Conservation (phyloP, 176 grass and related monocot genomes). For the Musa schizocarpa region DNA sequence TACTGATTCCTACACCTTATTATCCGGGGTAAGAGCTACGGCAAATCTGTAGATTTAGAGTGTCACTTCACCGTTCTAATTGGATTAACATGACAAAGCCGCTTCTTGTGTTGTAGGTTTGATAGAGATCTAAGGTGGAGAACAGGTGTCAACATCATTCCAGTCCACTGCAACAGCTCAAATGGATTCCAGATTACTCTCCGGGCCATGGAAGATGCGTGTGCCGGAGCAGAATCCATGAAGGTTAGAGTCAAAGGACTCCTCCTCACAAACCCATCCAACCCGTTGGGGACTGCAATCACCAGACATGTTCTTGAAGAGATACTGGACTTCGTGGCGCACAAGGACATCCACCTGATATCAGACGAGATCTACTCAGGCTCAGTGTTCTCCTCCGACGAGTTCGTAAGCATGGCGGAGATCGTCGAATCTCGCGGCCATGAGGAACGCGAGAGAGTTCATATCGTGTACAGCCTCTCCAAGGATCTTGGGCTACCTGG, state of each 20-base stretch:
- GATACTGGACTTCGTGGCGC: constrained; percentile 48
- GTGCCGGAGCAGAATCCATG: constrained; percentile 23
- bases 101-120: constrained; percentile 36
- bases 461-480: constrained; percentile 91
- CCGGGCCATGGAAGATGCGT: constrained; percentile 49
- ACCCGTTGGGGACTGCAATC: constrained; percentile 60
- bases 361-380: constrained; percentile 95
- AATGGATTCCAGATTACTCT: constrained; percentile 62
- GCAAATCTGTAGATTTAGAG: not conserved
- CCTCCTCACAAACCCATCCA: constrained; percentile 78
- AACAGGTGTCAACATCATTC: constrained; percentile 72
- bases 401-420: constrained; percentile 71
- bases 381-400: constrained; percentile 49
- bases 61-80: not conserved
- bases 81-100: not conserved
- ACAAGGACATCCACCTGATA: constrained; percentile 73
- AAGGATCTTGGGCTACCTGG: constrained; percentile 81
- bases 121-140: constrained; percentile 77
- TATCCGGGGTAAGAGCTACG: constrained; percentile 56
- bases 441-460: constrained; percentile 33
- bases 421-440: constrained; percentile 27
- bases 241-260: constrained; percentile 42
- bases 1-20: constrained; percentile 76
- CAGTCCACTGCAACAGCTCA: constrained; percentile 59
- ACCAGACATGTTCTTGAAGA: constrained; percentile 24